Percentiles rank a stretch among this genome's conserved stretches.
These are phyloP conservation scores for Magnaporthales sp. DNA, from an alignment of 2,329 filamentous ascomycete genomes.

Conservation along the genomic window DNA sequence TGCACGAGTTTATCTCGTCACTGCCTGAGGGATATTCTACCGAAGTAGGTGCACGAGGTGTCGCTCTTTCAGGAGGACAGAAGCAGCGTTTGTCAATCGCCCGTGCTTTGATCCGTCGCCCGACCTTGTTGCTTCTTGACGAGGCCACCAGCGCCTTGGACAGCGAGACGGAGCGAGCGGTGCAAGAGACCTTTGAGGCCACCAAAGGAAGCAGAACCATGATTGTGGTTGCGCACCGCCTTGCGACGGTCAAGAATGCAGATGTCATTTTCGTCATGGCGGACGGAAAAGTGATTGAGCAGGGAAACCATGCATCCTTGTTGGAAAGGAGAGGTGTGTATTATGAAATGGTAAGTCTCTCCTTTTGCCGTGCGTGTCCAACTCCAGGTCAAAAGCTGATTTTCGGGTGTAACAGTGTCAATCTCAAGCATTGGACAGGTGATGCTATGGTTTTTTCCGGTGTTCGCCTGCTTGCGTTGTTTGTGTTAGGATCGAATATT, in stretches of 20 bases:
- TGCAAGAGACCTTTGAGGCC: conserved; percentile 45
- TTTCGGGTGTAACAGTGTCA: not conserved
- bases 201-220: conserved; percentile 25
- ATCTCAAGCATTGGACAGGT: conserved; percentile 5
- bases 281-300: conserved; percentile 30
- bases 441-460: not conserved
- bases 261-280: conserved; percentile 35
- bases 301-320: conserved; percentile 29
- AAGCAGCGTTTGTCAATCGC: conserved; percentile 58
- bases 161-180: conserved; percentile 42
- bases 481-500: not conserved
- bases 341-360: conserved; percentile 6
- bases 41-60: conserved; percentile 1
- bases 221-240: conserved; percentile 31
- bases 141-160: conserved; percentile 61
- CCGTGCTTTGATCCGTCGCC: conserved; percentile 50
- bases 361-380: not conserved
- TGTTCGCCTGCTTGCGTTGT: not conserved
- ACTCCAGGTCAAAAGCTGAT: not conserved
- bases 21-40: conserved; percentile 34
- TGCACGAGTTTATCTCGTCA: conserved; percentile 61
- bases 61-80: conserved; percentile 51
- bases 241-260: conserved; percentile 31
- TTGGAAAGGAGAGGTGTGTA: conserved; percentile 1
- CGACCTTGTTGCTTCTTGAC: conserved; percentile 56